These are phyloP conservation scores for Sonneratia alba DNA, from an alignment of 345 rosid genomes.

Conservation along the genomic window DNA sequence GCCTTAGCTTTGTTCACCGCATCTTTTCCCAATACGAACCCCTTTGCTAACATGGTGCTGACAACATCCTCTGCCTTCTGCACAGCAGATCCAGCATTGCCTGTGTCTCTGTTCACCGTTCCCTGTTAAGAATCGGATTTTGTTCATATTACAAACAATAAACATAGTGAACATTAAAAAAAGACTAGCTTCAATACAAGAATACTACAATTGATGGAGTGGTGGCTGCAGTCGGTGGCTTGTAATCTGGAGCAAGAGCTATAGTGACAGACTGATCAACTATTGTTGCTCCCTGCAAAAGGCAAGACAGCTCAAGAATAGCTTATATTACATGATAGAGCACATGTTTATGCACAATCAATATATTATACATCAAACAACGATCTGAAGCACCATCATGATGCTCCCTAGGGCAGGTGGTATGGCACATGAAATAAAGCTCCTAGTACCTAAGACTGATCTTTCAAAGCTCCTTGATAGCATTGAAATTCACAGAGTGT, in stretches of 20 bases:
- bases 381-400: background rate
- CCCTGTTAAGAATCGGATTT: constrained; percentile 25
- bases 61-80: constrained; percentile 91
- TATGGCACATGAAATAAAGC: background rate
- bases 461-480: background rate
- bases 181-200: background rate
- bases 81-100: constrained; percentile 42
- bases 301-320: constrained; percentile 1
- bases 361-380: background rate
- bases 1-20: constrained; percentile 68
- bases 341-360: too few species aligned
- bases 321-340: background rate
- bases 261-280: constrained; percentile 65
- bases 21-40: constrained; percentile 81
- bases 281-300: constrained; percentile 72
- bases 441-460: background rate
- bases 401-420: background rate
- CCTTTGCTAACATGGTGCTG: constrained; percentile 81
- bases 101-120: constrained; percentile 18
- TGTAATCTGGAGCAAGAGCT: constrained; percentile 59
- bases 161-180: background rate
- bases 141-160: background rate
- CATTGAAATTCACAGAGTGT: background rate
- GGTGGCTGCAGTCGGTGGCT: constrained; percentile 36
- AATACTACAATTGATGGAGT: constrained; percentile 37